Conservation (phyloP, 306 rosid genomes). For the Fragaria vesca region DNA sequence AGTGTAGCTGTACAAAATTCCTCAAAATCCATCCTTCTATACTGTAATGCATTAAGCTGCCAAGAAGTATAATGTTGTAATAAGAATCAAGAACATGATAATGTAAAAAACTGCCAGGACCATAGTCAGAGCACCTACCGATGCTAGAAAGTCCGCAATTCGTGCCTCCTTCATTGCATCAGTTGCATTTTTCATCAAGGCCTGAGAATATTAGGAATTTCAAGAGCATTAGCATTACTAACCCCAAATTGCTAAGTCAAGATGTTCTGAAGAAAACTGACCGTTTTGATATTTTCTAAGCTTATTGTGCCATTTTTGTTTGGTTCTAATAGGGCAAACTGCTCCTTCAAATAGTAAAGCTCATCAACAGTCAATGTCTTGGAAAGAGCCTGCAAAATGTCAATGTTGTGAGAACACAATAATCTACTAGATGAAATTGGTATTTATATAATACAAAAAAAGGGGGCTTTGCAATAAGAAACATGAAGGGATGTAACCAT, state of each 20-base stretch:
- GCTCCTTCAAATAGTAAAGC: slow-evolving; percentile 64
- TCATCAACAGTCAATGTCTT: slow-evolving; percentile 71
- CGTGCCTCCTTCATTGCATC: slow-evolving; percentile 94
- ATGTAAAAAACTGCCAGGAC: background rate
- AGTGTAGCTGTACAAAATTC: slow-evolving; percentile 85
- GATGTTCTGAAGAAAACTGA: slow-evolving; percentile 44
- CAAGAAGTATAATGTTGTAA: slow-evolving; percentile 14
- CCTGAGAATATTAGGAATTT: slow-evolving; percentile 46
- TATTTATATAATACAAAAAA: background rate
- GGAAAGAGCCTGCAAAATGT: slow-evolving; percentile 70
- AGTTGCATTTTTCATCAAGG: slow-evolving; percentile 75
- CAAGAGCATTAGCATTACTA: slow-evolving; percentile 23
- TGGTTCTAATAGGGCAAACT: slow-evolving; percentile 73
- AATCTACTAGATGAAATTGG: background rate
- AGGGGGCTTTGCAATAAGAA: background rate
- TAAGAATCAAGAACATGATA: background rate
- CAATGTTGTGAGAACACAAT: slow-evolving; percentile 14
- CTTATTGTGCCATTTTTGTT: slow-evolving; percentile 70
- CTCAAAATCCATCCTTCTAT: slow-evolving; percentile 85
- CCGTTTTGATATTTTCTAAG: slow-evolving; percentile 82
- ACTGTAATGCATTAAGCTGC: slow-evolving; percentile 85
- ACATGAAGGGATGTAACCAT: background rate
- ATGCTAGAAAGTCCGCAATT: slow-evolving; percentile 58
- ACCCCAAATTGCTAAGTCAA: slow-evolving; percentile 16
- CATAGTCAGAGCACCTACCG: slow-evolving; percentile 48